Conservation (phyloP, 2,329 filamentous ascomycete species). For the Colletotrichum caudatum region DNA sequence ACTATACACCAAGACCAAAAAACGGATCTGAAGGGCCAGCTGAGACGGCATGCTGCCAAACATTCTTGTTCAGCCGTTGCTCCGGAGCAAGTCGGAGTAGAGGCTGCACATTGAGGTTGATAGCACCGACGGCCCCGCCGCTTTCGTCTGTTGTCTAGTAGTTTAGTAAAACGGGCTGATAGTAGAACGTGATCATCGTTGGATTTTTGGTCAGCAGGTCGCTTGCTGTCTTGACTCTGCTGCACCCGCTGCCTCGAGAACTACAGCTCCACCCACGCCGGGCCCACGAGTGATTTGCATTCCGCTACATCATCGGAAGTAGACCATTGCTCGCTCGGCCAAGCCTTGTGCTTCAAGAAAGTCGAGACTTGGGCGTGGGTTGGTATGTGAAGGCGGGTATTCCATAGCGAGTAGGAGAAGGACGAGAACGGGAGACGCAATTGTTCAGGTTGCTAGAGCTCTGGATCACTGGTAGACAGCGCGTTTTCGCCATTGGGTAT, state of each 20-base stretch:
- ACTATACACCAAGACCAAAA: background rate
- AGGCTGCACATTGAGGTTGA: background rate
- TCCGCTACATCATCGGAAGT: background rate
- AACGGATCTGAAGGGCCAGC: background rate
- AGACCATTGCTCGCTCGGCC: background rate
- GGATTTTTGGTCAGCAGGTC: background rate
- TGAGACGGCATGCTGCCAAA: background rate
- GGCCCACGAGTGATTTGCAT: background rate
- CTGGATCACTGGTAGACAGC: background rate
- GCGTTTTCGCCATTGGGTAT: background rate
- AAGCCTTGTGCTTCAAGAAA: background rate
- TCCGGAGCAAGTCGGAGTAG: background rate
- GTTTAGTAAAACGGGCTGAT: background rate
- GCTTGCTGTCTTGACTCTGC: background rate
- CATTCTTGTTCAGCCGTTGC: background rate
- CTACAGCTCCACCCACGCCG: background rate
- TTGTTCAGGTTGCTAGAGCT: background rate
- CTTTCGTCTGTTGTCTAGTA: background rate
- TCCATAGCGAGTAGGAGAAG: no score
- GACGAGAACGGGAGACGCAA: background rate
- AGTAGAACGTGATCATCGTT: background rate
- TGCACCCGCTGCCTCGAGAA: background rate
- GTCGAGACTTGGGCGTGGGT: background rate
- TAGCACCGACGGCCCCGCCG: background rate
- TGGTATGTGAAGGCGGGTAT: background rate